phyloP scores from a whole-genome alignment of 2,329 filamentous ascomycete genomes.

The Beauveria asiatica region DNA sequence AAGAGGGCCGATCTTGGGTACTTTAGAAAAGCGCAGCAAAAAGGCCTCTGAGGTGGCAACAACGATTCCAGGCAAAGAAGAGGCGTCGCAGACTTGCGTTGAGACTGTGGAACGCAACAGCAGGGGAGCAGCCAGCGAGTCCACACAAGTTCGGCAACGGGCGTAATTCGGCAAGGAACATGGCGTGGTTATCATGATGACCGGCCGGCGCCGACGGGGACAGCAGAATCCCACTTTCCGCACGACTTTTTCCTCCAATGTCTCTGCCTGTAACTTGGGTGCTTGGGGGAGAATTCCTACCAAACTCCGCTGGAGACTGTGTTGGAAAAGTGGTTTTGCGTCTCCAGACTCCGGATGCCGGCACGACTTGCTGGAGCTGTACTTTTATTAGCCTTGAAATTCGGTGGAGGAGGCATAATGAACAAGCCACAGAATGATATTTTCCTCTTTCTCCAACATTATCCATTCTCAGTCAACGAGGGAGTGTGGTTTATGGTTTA shows the following conservation, averaged over 20 bases:
- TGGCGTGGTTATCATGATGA: background rate
- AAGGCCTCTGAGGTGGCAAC: too few species aligned
- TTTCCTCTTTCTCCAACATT: too few species aligned
- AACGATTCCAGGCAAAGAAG: too few species aligned
- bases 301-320: too few species aligned
- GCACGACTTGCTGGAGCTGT: background rate
- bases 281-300: background rate
- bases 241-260: background rate
- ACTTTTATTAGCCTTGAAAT: background rate
- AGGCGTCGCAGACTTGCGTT: too few species aligned
- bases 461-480: too few species aligned
- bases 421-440: background rate
- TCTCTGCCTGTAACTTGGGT: background rate
- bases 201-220: too few species aligned
- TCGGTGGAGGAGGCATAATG: background rate
- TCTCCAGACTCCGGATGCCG: background rate
- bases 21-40: too few species aligned
- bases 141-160: background rate
- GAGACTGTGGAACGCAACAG: background rate
- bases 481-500: background rate
- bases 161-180: background rate
- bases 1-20: too few species aligned
- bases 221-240: background rate
- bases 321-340: background rate
- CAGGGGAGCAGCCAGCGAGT: background rate